Conservation (phyloP, 495 filamentous ascomycete genomes). For the Penicillium salamii region DNA sequence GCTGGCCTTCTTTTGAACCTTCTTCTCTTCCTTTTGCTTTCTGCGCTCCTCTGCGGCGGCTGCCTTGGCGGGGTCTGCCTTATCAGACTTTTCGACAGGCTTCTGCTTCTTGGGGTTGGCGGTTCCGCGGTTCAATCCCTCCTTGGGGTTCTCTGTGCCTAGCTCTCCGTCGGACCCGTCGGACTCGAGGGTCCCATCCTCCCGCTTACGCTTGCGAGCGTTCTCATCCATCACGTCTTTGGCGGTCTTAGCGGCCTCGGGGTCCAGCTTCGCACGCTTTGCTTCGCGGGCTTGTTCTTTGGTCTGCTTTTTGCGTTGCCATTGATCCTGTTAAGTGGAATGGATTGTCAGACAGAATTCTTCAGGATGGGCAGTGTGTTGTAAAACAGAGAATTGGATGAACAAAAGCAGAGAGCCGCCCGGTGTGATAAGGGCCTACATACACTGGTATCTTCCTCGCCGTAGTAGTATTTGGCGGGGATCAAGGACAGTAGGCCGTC, state of each 20-base stretch:
- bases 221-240: slow-evolving; percentile 85
- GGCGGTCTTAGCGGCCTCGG: slow-evolving; percentile 72
- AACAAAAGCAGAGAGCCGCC: slow-evolving; percentile 1
- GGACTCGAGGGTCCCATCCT: slow-evolving; percentile 43
- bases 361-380: slow-evolving; percentile 3
- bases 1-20: slow-evolving; percentile 47
- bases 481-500: slow-evolving; percentile 89
- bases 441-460: slow-evolving; percentile 74
- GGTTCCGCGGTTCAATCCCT: slow-evolving; percentile 38
- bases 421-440: slow-evolving; percentile 34
- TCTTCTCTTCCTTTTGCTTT: slow-evolving; percentile 46
- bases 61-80: slow-evolving; percentile 29
- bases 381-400: slow-evolving; percentile 4
- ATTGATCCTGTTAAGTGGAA: slow-evolving; percentile 65
- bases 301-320: slow-evolving; percentile 82
- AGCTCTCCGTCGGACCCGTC: slow-evolving; percentile 45
- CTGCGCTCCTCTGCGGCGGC: slow-evolving; percentile 40
- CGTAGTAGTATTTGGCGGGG: slow-evolving; percentile 90
- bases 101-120: slow-evolving; percentile 31
- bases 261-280: slow-evolving; percentile 79
- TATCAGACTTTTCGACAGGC: slow-evolving; percentile 22
- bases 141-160: slow-evolving; percentile 40
- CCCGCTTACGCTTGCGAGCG: slow-evolving; percentile 66
- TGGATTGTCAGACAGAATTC: slow-evolving; percentile 35
- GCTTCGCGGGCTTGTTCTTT: slow-evolving; percentile 77